Base-by-base conservation (phyloP, 2,329 filamentous ascomycete species). In the Diaporthe citri region DNA sequence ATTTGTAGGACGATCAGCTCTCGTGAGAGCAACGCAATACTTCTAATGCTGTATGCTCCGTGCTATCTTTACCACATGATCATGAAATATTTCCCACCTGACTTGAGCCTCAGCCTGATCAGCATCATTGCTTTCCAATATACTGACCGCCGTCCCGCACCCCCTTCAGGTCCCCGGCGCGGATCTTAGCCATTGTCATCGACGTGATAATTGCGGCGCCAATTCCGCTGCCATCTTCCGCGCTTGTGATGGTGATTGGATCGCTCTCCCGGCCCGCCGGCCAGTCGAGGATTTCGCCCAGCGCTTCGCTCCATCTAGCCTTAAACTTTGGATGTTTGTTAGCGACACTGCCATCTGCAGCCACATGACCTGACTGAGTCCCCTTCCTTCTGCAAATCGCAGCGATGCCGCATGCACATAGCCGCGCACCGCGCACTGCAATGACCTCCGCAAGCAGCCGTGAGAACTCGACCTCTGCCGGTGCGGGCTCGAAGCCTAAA, bases 321-420 rank as follows among this genome's bases (percentile, higher is more conserved):
- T 94, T 94, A 87, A 95, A 95, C 83, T 94, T 91, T 5, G 93
- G 93, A 84, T 95, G 95, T 82, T 94, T 94, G 85, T 93, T 94
- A 85, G 95, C 95, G 71, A 95, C 93, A 22, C 90, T 93, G 46
- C 93, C 93, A 80, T 95, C 93, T 59, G 93, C 93, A 79, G 93
- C 93, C 52, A 95, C 93, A 82, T 94, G 93, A 81, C 92, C 93
- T 39, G 88, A 88, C 78, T 90, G 85, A 81, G 92, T 92, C 74
- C 88, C 88, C 86, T 94, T 94, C 89, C 94, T 94, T 83, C 89
- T 94, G 86, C 91, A 93, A 79, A 95, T 95, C 43, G 93, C 93
- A 3, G 93, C 92, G 52, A 95, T 91, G 84, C 93, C 93, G 80
- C 93, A 95, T 15, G 93, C 90, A 13, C 92, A 93, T 70, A 95